A percentile compares a stretch with the other conserved stretches of the same genome.
phyloP scores from a whole-genome alignment of 139 green algal genomes.

The Chlorella sp. region DNA sequence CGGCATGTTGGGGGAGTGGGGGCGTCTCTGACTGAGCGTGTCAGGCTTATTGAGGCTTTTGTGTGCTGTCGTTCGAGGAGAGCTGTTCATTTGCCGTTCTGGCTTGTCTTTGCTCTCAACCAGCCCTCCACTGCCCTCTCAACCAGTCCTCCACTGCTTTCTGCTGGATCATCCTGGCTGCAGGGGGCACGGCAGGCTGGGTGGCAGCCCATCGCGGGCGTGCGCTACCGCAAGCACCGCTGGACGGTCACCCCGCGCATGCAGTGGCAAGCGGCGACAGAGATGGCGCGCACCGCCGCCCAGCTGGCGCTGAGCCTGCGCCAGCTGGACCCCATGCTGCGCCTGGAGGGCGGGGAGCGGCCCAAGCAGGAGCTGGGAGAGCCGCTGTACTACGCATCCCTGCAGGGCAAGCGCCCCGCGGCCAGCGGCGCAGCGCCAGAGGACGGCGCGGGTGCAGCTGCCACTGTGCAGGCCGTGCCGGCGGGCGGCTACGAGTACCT shows the following conservation, averaged over 20 bases:
- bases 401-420: slow-evolving; percentile 25
- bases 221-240: slow-evolving; percentile 43
- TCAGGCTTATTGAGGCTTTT: too few species aligned
- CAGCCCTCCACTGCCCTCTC: too few species aligned
- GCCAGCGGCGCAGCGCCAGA: neutral
- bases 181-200: slow-evolving; percentile 48
- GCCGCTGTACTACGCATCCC: slow-evolving; percentile 13
- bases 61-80: too few species aligned
- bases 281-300: slow-evolving; percentile 36
- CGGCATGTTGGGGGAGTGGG: neutral
- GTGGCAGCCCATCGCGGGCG: slow-evolving; percentile 36
- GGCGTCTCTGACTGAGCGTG: neutral
- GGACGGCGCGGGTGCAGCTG: neutral
- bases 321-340: slow-evolving; percentile 49
- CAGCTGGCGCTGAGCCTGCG: slow-evolving; percentile 56
- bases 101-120: neutral
- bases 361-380: slow-evolving; percentile 26
- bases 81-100: too few species aligned
- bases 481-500: slow-evolving; percentile 39
- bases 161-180: too few species aligned
- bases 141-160: neutral
- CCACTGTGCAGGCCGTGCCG: neutral
- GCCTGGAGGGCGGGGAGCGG: slow-evolving; percentile 21
- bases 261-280: slow-evolving; percentile 40
- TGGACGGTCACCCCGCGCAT: slow-evolving; percentile 24